Conservation (phyloP, 805 yeast genomes). For the Starmerella cellae region DNA sequence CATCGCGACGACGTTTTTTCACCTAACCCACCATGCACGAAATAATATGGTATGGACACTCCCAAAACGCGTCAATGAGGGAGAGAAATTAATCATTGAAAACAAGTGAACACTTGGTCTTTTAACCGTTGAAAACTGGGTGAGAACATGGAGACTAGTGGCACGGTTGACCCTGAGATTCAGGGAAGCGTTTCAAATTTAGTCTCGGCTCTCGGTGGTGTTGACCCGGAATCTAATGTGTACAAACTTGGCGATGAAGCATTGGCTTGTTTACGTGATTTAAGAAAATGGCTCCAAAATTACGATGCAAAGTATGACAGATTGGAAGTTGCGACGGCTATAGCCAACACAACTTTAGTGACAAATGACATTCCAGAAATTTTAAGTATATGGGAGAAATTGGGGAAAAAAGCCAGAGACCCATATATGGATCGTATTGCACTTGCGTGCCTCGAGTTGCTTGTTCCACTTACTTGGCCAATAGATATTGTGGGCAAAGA, state of each 20-base stretch:
- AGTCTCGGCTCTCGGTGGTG: slow-evolving; percentile 84
- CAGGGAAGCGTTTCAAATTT: slow-evolving; percentile 63
- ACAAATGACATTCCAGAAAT: slow-evolving; percentile 61
- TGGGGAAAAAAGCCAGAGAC: slow-evolving; percentile 14
- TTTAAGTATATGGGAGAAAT: slow-evolving; percentile 56
- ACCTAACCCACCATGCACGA: neutral
- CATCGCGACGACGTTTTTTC: neutral
- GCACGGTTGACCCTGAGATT: slow-evolving; percentile 24
- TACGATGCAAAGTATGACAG: slow-evolving; percentile 62
- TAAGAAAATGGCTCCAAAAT: slow-evolving; percentile 73
- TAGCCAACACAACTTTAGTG: slow-evolving; percentile 67
- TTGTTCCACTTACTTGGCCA: slow-evolving; percentile 84
- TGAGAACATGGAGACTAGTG: slow-evolving; percentile 8
- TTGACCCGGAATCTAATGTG: slow-evolving; percentile 47
- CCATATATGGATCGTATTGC: slow-evolving; percentile 48
- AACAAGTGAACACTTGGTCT: neutral
- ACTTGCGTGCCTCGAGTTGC: slow-evolving; percentile 57
- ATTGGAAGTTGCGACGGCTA: slow-evolving; percentile 77
- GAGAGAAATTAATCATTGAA: too few species aligned
- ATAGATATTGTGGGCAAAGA: slow-evolving; percentile 45
- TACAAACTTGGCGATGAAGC: slow-evolving; percentile 85
- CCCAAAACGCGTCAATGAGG: neutral
- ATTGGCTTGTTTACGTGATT: slow-evolving; percentile 67
- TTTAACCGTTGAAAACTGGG: neutral
- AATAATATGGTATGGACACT: neutral